phyloP scores from a whole-genome alignment of 2,329 filamentous ascomycete genomes.

The Arthrobotrys sinensis region DNA sequence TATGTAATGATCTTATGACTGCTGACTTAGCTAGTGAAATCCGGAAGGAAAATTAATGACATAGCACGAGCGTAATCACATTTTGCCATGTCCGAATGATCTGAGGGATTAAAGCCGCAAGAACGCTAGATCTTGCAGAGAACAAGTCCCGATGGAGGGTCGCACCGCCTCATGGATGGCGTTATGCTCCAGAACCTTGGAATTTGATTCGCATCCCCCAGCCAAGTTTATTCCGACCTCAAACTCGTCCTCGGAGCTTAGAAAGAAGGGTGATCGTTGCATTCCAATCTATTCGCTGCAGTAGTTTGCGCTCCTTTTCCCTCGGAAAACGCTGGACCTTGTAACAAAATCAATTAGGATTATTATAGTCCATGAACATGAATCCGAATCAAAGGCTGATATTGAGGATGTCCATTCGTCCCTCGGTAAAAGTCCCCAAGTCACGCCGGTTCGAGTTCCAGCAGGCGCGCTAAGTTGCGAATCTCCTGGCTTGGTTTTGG shows the following conservation, averaged over 20 bases:
- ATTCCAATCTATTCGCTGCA: conserved; percentile 49
- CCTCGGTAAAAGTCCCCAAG: conserved; percentile 57
- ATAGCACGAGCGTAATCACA: conserved; percentile 59
- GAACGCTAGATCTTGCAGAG: conserved; percentile 49
- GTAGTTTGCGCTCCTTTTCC: conserved; percentile 15
- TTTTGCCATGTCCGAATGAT: conserved; percentile 54
- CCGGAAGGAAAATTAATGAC: conserved; percentile 51
- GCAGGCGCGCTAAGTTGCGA: conserved; percentile 61
- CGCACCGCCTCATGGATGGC: conserved; percentile 54
- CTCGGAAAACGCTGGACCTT: conserved; percentile 24
- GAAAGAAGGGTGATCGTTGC: conserved; percentile 48
- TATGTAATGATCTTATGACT: conserved; percentile 39
- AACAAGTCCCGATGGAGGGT: conserved; percentile 43
- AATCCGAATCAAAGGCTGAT: conserved; percentile 36
- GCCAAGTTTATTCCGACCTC: conserved; percentile 54
- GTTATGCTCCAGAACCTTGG: conserved; percentile 53
- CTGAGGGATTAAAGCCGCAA: conserved; percentile 33
- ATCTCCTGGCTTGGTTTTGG: conserved; percentile 54
- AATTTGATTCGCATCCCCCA: conserved; percentile 52
- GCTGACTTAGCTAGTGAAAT: conserved; percentile 39
- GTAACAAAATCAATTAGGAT: not conserved
- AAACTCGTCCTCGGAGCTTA: not conserved
- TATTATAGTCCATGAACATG: conserved; percentile 17
- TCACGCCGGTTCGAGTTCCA: conserved; percentile 57
- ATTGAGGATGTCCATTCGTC: conserved; percentile 15